Percentiles rank a stretch among this genome's conserved stretches.
Conservation (phyloP, 257 asterid species). For the Petunia axillaris region DNA sequence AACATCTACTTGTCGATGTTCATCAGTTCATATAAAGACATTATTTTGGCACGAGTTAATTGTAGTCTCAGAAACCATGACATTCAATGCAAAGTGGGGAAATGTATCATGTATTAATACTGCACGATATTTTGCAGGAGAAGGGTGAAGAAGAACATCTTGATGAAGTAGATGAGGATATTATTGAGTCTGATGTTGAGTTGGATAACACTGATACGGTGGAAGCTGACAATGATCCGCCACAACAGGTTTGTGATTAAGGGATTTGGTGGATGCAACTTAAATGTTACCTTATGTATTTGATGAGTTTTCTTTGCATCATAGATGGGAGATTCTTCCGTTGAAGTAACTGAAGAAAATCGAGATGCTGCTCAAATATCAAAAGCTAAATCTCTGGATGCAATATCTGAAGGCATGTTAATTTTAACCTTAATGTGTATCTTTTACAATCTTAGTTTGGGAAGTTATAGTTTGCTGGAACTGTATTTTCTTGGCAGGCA, state of each 20-base stretch:
- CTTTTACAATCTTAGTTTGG: conserved; percentile 5
- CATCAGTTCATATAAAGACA: not conserved
- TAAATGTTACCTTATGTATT: not conserved
- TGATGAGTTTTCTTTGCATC: not conserved
- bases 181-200: conserved; percentile 80
- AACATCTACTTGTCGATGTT: not conserved
- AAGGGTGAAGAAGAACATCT: conserved; percentile 35
- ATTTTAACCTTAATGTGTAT: not conserved
- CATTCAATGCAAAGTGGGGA: not conserved
- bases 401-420: conserved; percentile 56
- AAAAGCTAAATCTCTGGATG: conserved; percentile 63
- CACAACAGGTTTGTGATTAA: conserved; percentile 50
- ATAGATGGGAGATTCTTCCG: conserved; percentile 75
- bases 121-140: conserved; percentile 41
- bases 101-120: not conserved
- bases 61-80: not conserved
- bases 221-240: conserved; percentile 73
- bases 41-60: not conserved
- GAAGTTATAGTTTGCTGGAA: conserved; percentile 18
- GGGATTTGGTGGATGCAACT: conserved; percentile 24
- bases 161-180: conserved; percentile 47
- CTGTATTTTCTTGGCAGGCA: conserved; percentile 46
- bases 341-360: conserved; percentile 67
- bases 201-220: conserved; percentile 60
- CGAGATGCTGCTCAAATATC: conserved; percentile 59